Percentiles rank a stretch among this genome's conserved stretches.
These are phyloP conservation scores for Ambrosia trifida DNA, from an alignment of 129 eudicot genomes.

Conservation along the genomic window DNA sequence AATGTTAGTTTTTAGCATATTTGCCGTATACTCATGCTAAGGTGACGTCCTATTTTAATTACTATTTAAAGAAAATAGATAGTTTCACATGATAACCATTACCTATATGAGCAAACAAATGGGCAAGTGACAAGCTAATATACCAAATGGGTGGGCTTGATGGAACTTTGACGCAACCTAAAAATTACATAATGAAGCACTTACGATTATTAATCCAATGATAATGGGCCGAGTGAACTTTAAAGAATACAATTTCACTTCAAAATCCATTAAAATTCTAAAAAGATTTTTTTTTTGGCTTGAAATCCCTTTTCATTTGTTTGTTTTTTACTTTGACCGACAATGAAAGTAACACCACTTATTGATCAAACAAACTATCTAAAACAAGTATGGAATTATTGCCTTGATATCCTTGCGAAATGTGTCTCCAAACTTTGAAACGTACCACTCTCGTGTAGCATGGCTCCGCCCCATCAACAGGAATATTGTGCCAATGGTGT, in stretches of 20 bases:
- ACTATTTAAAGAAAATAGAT: neutral
- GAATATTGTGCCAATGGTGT: slow-evolving; percentile 37
- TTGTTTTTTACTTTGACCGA: neutral
- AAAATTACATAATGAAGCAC: slow-evolving; percentile 17
- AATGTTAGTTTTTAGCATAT: no score
- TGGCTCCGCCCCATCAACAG: slow-evolving; percentile 65
- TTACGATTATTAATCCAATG: slow-evolving; percentile 6
- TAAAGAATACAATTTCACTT: slow-evolving; percentile 5
- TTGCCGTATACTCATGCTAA: no score
- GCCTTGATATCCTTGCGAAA: slow-evolving; percentile 57
- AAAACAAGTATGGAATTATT: slow-evolving; percentile 41
- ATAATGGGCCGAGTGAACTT: neutral
- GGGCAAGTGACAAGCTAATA: slow-evolving; percentile 12
- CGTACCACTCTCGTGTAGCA: slow-evolving; percentile 67
- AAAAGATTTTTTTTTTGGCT: neutral
- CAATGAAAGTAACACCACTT: slow-evolving; percentile 6
- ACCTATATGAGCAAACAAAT: neutral
- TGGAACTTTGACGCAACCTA: slow-evolving; percentile 7
- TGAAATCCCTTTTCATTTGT: neutral
- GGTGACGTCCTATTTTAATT: no score
- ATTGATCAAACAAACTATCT: neutral
- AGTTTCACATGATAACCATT: neutral
- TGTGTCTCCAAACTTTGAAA: slow-evolving; percentile 45
- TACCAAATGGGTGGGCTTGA: neutral
- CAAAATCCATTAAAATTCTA: slow-evolving; percentile 17